Evolutionary conservation across 495 filamentous ascomycete species (phyloP).

Genomic region (Xylaria nigripes): DNA sequence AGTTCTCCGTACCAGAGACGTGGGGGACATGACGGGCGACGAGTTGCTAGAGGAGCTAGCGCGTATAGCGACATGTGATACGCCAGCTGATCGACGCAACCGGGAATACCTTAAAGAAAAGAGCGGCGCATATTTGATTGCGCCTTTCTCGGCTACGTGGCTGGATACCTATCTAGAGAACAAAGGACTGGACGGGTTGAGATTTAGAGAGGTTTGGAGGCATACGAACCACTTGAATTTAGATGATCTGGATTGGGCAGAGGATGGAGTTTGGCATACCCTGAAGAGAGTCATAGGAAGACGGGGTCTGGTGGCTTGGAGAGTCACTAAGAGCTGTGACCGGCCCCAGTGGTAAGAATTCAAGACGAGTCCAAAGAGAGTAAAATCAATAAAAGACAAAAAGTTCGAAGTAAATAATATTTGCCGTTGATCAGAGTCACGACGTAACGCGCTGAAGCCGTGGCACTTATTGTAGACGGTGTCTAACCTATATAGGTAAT

Average conservation of each 20-base stretch:
- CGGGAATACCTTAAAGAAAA: constrained; percentile 43
- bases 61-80: constrained; percentile 51
- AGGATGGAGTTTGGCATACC: constrained; percentile 73
- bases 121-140: constrained; percentile 56
- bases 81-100: constrained; percentile 40
- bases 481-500: too few species aligned
- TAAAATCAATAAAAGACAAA: constrained; percentile 1
- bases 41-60: constrained; percentile 53
- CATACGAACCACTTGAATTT: constrained; percentile 72
- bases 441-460: too few species aligned
- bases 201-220: constrained; percentile 61
- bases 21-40: constrained; percentile 69
- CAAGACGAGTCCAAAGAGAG: background rate
- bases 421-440: too few species aligned
- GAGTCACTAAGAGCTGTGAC: constrained; percentile 51
- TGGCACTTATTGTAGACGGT: too few species aligned
- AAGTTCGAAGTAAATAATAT: background rate
- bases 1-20: constrained; percentile 59
- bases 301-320: constrained; percentile 74
- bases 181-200: constrained; percentile 39
- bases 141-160: constrained; percentile 63
- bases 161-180: constrained; percentile 54
- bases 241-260: constrained; percentile 84
- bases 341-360: background rate
- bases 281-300: constrained; percentile 67